These are phyloP conservation scores for Closterium sp. DNA, from an alignment of 139 green algal genomes.

Conservation along the genomic window DNA sequence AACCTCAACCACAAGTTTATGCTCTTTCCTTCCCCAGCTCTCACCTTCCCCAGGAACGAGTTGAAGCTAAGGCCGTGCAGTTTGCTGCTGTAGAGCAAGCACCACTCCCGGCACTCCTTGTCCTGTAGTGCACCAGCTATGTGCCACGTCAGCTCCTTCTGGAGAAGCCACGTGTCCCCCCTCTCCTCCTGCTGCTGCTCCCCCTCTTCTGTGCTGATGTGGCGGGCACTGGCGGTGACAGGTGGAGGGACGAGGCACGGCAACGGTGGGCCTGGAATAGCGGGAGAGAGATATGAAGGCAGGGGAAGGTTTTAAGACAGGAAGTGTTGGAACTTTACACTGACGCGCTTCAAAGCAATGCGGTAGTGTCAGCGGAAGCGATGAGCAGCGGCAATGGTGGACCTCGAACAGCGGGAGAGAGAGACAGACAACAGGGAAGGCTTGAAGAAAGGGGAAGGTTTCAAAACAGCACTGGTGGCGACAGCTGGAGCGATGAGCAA, in stretches of 20 bases:
- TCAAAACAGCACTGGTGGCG: neutral
- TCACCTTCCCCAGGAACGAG: constrained; percentile 18
- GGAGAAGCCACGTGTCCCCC: constrained; percentile 5
- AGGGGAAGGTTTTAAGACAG: too few relatives aligned
- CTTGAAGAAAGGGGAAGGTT: neutral
- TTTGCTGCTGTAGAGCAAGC: constrained; percentile 7
- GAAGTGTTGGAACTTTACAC: too few relatives aligned
- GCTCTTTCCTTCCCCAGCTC: constrained; percentile 57
- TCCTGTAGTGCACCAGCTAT: constrained; percentile 24
- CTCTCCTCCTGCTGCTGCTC: neutral
- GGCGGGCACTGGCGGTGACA: constrained; percentile 80
- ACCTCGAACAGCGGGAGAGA: too few relatives aligned
- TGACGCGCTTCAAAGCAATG: too few relatives aligned
- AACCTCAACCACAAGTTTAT: neutral
- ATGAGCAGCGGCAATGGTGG: too few relatives aligned
- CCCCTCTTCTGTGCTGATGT: constrained; percentile 58
- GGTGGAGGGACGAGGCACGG: constrained; percentile 50
- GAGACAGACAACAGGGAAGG: too few relatives aligned
- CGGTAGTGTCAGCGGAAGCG: constrained; percentile 81
- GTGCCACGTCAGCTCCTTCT: constrained; percentile 34
- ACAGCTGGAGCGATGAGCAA: too few relatives aligned
- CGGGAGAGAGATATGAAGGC: constrained; percentile 63
- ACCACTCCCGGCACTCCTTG: neutral
- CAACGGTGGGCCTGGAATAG: constrained; percentile 2
- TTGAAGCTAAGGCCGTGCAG: constrained; percentile 33